Base-by-base conservation (phyloP, 2,329 filamentous ascomycete genomes). In the Beauveria asiatica region DNA sequence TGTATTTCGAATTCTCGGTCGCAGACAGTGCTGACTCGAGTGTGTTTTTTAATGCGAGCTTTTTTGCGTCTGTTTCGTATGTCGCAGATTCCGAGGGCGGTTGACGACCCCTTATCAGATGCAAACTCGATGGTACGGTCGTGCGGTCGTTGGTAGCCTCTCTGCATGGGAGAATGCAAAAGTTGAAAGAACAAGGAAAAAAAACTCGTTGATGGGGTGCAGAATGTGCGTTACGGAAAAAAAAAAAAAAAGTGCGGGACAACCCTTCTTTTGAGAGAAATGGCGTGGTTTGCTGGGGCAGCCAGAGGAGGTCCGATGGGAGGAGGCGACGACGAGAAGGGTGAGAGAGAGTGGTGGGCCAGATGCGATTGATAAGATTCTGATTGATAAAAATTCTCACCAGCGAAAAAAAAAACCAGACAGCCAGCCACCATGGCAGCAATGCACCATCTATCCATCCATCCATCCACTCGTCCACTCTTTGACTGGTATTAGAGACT, bases 291-390 rank as follows among this genome's bases (percentile, higher is more conserved):
- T 48, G 6, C 57, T 48, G 42, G 49, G 57, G 57, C 21, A 45
- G 56, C 44, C 41, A 57, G 23, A 57, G 52, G 33, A 61, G 57
- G 19, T 61, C 59, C 59, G 59, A 61, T 61, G 46, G 59, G 52
- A 61, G 59, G 60, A 56, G 60, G 45, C 48, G 48, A 37, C 13
- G 39, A 57, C 55, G 39, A 49, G 25, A 58, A 42, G 33, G 46
- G 41, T 16, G 48, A 37, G 54, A 30, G 33, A 9, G n/a, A 16
- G 23, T 19, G 49, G 57, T 70, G 70, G 69, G 66, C 63, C 66
- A 78, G 76, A 78, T 78, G 72, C 69, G 73, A 75, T 75, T 75
- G 73, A 75, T 75, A 75, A 75, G 72, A 56, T 61, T 39, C 57
- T 59, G 57, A 59, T 59, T 59, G 57, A 59, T 59, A 59, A 59